A percentile compares a stretch with the other conserved stretches of the same genome.
Conservation (phyloP, 441 rosid species). For the Croton setiger region DNA sequence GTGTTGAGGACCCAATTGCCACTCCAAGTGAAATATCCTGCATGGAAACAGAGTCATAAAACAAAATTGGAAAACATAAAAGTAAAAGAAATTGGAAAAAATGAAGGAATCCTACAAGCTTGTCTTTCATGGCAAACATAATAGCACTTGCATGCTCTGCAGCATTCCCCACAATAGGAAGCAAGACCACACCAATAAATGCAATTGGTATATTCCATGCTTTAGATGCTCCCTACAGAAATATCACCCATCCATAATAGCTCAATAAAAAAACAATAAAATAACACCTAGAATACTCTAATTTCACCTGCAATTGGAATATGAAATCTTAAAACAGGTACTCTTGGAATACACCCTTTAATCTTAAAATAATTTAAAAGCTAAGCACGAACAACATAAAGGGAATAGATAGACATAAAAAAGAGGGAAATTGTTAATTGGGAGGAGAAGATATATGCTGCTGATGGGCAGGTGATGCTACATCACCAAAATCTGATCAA, state of each 20-base stretch:
- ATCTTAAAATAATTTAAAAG: not conserved
- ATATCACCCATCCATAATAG: conserved; percentile 14
- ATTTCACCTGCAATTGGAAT: not conserved
- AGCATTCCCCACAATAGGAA: conserved; percentile 95
- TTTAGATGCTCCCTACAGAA: conserved; percentile 72
- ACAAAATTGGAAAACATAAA: not conserved
- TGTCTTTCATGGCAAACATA: conserved; percentile 97
- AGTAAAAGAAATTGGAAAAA: conserved; percentile 4
- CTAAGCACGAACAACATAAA: not conserved
- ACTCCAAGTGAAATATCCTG: conserved; percentile 96
- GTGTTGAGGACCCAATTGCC: conserved; percentile 97
- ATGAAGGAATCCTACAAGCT: conserved; percentile 55
- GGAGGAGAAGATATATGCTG: not conserved
- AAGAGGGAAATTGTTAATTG: not conserved
- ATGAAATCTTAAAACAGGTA: not conserved
- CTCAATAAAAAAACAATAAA: not conserved
- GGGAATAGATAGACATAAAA: not conserved
- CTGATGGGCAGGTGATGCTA: not conserved
- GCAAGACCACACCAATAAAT: conserved; percentile 92
- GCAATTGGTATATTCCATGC: conserved; percentile 79
- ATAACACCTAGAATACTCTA: not conserved
- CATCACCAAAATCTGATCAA: not conserved
- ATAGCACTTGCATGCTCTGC: conserved; percentile 97
- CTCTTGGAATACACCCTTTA: not conserved
- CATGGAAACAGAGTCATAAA: not conserved